Conservation (phyloP, 2,329 filamentous ascomycete species). For the Cytospora paraplurivora region DNA sequence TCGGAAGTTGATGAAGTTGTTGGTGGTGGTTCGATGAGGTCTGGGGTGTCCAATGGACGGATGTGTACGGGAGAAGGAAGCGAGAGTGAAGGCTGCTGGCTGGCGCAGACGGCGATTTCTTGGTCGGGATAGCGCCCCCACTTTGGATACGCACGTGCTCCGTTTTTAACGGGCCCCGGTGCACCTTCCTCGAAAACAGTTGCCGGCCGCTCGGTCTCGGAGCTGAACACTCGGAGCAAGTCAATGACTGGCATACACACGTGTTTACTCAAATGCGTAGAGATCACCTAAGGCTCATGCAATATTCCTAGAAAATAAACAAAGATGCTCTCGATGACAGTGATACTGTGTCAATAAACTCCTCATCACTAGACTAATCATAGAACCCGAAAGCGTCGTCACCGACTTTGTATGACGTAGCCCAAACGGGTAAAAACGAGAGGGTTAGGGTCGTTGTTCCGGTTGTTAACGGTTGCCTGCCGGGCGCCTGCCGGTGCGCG, state of each 20-base stretch:
- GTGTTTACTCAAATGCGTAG: neutral
- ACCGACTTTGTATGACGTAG: conserved; percentile 1
- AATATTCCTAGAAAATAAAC: neutral
- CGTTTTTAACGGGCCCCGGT: conserved; percentile 4
- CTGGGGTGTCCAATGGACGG: conserved; percentile 23
- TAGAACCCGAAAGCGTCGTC: neutral
- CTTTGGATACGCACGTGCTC: conserved; percentile 22
- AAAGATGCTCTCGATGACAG: neutral
- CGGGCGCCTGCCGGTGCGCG: neutral
- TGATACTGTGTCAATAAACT: neutral
- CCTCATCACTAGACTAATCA: too few species aligned
- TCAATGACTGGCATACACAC: neutral
- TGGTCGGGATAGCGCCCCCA: conserved; percentile 16
- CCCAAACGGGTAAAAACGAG: neutral
- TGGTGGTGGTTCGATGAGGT: conserved; percentile 6
- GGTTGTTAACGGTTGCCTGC: neutral
- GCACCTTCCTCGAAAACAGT: conserved; percentile 10
- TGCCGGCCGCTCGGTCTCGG: conserved; percentile 13
- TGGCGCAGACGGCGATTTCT: conserved; percentile 13
- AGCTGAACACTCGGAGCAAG: neutral
- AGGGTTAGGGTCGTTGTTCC: neutral
- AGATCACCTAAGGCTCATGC: neutral
- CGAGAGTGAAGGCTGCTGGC: conserved; percentile 21
- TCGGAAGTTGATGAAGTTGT: conserved; percentile 19
- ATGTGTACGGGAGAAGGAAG: conserved; percentile 26